Evolutionary conservation across 805 yeast genomes (phyloP).

Genomic region (Candida ulmi): DNA sequence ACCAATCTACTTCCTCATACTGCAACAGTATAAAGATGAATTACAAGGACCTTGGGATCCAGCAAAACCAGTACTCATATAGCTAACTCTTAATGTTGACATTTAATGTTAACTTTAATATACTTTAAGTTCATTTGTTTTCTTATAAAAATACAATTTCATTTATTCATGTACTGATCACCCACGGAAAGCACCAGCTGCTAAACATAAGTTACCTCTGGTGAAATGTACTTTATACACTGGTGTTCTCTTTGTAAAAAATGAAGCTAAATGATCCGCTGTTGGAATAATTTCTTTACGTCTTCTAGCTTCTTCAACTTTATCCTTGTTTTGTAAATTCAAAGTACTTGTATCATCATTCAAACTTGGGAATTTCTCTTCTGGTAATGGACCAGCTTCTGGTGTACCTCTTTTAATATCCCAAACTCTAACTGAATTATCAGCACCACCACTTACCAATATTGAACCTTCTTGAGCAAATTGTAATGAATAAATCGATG

Average conservation of each 20-base stretch:
- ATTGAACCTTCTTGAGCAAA: conserved; percentile 87
- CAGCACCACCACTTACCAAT: conserved; percentile 88
- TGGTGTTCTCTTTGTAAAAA: conserved; percentile 89
- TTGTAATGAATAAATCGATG: conserved; percentile 76
- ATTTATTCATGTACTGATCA: conserved; percentile 1
- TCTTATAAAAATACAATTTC: background rate
- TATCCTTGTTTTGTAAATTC: conserved; percentile 24
- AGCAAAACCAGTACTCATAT: conserved; percentile 76
- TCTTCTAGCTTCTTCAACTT: conserved; percentile 42
- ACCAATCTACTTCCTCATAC: conserved; percentile 63
- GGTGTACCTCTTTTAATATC: conserved; percentile 82
- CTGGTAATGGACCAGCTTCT: conserved; percentile 76
- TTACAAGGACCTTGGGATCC: conserved; percentile 93
- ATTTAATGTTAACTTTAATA: background rate
- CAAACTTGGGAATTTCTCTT: conserved; percentile 42
- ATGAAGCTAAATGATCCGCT: conserved; percentile 87
- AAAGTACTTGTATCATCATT: conserved; percentile 28
- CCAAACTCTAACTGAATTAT: conserved; percentile 92
- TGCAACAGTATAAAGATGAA: conserved; percentile 80
- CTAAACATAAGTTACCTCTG: conserved; percentile 81
- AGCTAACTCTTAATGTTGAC: background rate
- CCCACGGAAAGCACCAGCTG: conserved; percentile 76
- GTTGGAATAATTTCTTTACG: conserved; percentile 75
- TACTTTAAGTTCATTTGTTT: too few relatives aligned
- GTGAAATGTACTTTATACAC: conserved; percentile 92